A percentile compares a stretch with the other conserved stretches of the same genome.
Evolutionary conservation across 345 rosid genomes (phyloP).

Genomic region (Trapa bicornis): DNA sequence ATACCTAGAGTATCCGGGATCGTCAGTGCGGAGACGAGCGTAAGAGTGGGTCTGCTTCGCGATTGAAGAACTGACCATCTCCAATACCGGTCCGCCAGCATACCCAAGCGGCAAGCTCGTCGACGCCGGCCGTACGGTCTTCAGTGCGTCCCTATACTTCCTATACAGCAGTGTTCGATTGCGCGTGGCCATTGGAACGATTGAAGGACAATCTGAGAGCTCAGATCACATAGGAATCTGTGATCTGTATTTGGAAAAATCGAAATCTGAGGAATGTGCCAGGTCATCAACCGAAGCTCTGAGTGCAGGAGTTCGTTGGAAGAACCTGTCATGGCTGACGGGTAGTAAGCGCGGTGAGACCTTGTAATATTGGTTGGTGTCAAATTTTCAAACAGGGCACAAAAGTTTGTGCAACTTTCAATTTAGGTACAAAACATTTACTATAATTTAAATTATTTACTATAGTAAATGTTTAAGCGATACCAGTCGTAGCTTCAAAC

Average conservation of each 20-base stretch:
- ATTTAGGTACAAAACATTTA: no score
- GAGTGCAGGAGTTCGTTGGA: background rate
- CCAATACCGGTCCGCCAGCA: slow-evolving; percentile 72
- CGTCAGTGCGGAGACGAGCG: slow-evolving; percentile 79
- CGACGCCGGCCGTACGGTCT: slow-evolving; percentile 66
- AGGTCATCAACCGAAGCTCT: background rate
- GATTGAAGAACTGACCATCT: slow-evolving; percentile 75
- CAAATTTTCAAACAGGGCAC: no score
- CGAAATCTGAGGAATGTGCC: background rate
- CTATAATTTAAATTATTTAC: background rate
- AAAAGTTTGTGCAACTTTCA: no score
- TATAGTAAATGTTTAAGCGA: slow-evolving; percentile 19
- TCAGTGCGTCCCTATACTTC: slow-evolving; percentile 79
- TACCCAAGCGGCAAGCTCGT: slow-evolving; percentile 25
- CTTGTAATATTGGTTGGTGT: background rate
- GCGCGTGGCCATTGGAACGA: slow-evolving; percentile 64
- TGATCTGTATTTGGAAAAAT: background rate
- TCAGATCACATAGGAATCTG: background rate
- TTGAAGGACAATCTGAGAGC: background rate
- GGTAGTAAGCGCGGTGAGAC: background rate
- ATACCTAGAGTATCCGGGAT: slow-evolving; percentile 34
- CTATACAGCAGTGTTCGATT: slow-evolving; percentile 57
- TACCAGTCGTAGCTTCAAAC: slow-evolving; percentile 77
- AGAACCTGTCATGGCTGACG: background rate
- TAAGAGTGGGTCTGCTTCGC: slow-evolving; percentile 53